Percentiles rank a stretch among this genome's conserved stretches.
Evolutionary conservation across 163 green algal species (phyloP).

Genomic region (Trebouxiophyceae sp.): DNA sequence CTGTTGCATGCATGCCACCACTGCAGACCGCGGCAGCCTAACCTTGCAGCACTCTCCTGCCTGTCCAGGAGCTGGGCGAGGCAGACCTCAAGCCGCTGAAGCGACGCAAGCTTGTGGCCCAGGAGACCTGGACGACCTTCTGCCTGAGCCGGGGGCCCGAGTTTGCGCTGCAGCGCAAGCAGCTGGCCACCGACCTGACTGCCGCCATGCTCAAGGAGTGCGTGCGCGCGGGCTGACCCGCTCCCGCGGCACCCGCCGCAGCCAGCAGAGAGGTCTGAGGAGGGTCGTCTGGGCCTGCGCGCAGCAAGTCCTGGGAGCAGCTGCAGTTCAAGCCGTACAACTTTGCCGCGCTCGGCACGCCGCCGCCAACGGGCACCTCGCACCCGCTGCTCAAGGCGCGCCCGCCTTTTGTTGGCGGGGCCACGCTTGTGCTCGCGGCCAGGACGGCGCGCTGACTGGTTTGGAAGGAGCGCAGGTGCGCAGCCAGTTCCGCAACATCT

Average conservation of each 20-base stretch:
- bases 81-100: slow-evolving; percentile 64
- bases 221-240: too few species aligned
- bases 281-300: too few species aligned
- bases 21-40: too few species aligned
- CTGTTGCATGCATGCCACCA: too few species aligned
- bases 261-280: too few species aligned
- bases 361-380: slow-evolving; percentile 65
- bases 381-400: slow-evolving; percentile 95
- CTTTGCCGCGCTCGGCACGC: slow-evolving; percentile 80
- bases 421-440: background rate
- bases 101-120: slow-evolving; percentile 85
- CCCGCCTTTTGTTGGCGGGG: background rate
- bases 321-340: slow-evolving; percentile 97
- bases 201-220: slow-evolving; percentile 87
- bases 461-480: slow-evolving; percentile 81
- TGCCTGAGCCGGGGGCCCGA: slow-evolving; percentile 80
- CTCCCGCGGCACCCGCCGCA: too few species aligned
- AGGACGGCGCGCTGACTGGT: too few species aligned
- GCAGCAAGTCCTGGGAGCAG: slow-evolving; percentile 79
- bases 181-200: slow-evolving; percentile 91
- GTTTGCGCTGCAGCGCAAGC: slow-evolving; percentile 88
- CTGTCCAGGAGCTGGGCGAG: slow-evolving; percentile 46
- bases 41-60: too few species aligned
- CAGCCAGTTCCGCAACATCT: slow-evolving; percentile 97
- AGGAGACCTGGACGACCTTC: slow-evolving; percentile 86